Evolutionary conservation across 345 rosid species (phyloP), one percentile per base, ranked within the genome.

Genomic region (Salix dunnii): DNA sequence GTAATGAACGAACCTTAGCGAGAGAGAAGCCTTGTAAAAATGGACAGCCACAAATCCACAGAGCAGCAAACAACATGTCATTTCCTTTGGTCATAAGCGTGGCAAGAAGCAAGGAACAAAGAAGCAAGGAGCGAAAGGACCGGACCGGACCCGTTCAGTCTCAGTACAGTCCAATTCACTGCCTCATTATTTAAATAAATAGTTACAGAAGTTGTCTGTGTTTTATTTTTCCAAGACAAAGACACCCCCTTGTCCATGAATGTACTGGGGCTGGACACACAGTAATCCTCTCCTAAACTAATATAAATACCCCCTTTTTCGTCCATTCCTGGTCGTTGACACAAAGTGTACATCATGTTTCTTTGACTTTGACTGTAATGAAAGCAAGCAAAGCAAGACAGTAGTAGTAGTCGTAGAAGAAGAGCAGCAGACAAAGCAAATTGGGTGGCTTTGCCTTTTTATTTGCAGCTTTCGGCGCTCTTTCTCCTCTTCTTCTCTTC

Each of bases 391-490:
- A 40, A 40, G 43, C 14, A 40, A 40, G 43, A 10, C 43, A 40
- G 25, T 0, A 21, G 28, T 23, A 65, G 68, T 28, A 6, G 49
- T 10, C 36, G 70, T 17, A 9, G 43, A 6, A 35, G 70, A 21
- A 67, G 48, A 21, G 11, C 25, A 67, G 70, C 68, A 64, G 68
- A 21, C 70, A 33, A 67, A 67, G 48, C 70, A 68, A 67, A 72
- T 35, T 58, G 67, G 42, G 64, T 67, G 33, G n/a, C 60, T 40
- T 23, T 5, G 49, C 60, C 30, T 49, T 43, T 27, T 27, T 72
- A 63, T 66, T 40, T 20, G 81, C 86, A 83, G 87, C 88, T 85
- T 85, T 87, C 81, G 84, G 80, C 86, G 85, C 87, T 81, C 35
- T 82, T 74, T 71, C 79, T 74, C 38, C 75, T 63, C 60, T 36